Evolutionary conservation across 108 stramenopile species (phyloP).

Genomic region (Skeletonema grethae): DNA sequence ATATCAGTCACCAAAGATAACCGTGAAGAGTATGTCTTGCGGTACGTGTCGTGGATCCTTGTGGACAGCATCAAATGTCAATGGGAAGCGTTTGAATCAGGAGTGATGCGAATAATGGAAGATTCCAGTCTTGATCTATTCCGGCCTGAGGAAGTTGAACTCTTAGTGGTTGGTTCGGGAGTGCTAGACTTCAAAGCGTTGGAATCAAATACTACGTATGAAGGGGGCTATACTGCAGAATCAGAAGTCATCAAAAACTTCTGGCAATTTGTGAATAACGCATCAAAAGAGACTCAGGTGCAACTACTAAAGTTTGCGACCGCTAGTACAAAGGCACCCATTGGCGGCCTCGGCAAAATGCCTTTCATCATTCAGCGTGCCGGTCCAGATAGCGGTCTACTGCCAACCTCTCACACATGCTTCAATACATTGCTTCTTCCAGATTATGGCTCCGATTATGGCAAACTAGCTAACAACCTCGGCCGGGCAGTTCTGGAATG

Average conservation of each 20-base stretch:
- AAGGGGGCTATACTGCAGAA: slow-evolving; percentile 75
- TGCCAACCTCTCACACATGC: slow-evolving; percentile 94
- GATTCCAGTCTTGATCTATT: slow-evolving; percentile 71
- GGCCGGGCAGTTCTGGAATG: slow-evolving; percentile 77
- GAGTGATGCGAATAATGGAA: slow-evolving; percentile 79
- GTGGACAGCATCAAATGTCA: slow-evolving; percentile 78
- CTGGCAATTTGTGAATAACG: slow-evolving; percentile 75
- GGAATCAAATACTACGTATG: slow-evolving; percentile 72
- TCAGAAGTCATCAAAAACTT: slow-evolving; percentile 66
- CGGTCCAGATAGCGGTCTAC: slow-evolving; percentile 83
- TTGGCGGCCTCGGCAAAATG: slow-evolving; percentile 90
- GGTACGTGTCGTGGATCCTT: slow-evolving; percentile 82
- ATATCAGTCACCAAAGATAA: slow-evolving; percentile 83
- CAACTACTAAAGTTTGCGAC: slow-evolving; percentile 91
- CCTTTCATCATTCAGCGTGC: slow-evolving; percentile 89
- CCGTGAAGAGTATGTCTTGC: slow-evolving; percentile 87
- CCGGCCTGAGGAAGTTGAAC: slow-evolving; percentile 85
- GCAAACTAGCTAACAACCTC: slow-evolving; percentile 57
- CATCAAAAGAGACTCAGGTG: slow-evolving; percentile 57
- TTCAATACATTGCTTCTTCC: slow-evolving; percentile 84
- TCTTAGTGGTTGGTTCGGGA: slow-evolving; percentile 84
- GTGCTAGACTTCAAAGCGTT: slow-evolving; percentile 85
- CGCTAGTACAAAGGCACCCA: slow-evolving; percentile 84
- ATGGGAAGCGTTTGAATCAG: slow-evolving; percentile 76
- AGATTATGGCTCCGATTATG: slow-evolving; percentile 70